A percentile compares a stretch with the other conserved stretches of the same genome.
phyloP scores from a whole-genome alignment of 176 grass and related monocot genomes.

The Secale cereale region DNA sequence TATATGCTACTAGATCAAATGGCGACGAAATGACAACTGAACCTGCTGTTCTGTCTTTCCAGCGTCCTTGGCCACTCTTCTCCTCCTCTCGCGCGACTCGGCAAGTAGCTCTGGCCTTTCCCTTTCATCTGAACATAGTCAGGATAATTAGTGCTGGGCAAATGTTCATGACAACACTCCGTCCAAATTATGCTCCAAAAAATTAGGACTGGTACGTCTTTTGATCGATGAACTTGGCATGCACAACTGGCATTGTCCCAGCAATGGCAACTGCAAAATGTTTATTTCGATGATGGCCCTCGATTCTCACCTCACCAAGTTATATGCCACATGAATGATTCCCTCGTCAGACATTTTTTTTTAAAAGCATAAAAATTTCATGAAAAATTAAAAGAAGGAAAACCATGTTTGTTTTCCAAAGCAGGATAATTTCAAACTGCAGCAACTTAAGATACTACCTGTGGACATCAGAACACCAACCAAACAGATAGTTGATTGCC shows the following conservation, averaged over 20 bases:
- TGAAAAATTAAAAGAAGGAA: background rate
- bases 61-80: slow-evolving; percentile 72
- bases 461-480: background rate
- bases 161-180: background rate
- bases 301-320: background rate
- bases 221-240: background rate
- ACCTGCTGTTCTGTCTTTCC: slow-evolving; percentile 94
- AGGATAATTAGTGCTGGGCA: background rate
- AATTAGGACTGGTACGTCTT: background rate
- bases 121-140: slow-evolving; percentile 66
- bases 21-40: background rate
- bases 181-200: background rate
- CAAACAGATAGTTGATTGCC: background rate
- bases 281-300: background rate
- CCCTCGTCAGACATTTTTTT: background rate
- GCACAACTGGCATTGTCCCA: background rate
- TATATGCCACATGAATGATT: background rate
- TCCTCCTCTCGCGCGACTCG: slow-evolving; percentile 77
- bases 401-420: background rate
- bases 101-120: slow-evolving; percentile 84
- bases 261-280: background rate
- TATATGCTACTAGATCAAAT: background rate
- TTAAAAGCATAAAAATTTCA: background rate
- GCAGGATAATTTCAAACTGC: background rate
- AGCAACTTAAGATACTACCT: background rate